Conservation (phyloP, 148 eudicot species). For the Suaeda aralocaspica region DNA sequence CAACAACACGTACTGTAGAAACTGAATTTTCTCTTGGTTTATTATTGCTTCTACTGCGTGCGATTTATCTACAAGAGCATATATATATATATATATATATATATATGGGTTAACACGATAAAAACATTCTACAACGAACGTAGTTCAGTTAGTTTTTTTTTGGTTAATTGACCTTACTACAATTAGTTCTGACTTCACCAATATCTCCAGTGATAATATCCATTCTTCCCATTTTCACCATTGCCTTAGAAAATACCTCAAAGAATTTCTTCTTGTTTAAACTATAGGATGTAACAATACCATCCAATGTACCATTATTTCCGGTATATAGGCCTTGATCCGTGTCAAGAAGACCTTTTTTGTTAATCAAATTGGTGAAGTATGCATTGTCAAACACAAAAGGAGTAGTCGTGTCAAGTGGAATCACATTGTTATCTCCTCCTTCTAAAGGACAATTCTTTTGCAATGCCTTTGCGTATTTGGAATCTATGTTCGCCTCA, state of each 20-base stretch:
- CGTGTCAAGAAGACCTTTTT: conserved; percentile 51
- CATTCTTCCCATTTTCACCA: conserved; percentile 55
- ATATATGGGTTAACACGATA: too few species aligned
- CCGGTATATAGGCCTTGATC: conserved; percentile 50
- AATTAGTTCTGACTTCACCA: conserved; percentile 59
- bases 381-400: conserved; percentile 49
- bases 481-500: conserved; percentile 47
- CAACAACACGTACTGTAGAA: too few species aligned
- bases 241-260: conserved; percentile 44
- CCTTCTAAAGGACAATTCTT: conserved; percentile 41
- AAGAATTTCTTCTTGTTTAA: conserved; percentile 34
- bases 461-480: conserved; percentile 30
- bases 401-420: conserved; percentile 45
- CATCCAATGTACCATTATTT: conserved; percentile 42
- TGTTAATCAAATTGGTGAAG: conserved; percentile 33
- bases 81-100: too few species aligned
- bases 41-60: too few species aligned
- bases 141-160: too few species aligned
- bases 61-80: too few species aligned
- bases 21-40: too few species aligned
- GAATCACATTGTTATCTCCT: conserved; percentile 39
- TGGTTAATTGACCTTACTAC: conserved; percentile 33
- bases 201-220: conserved; percentile 47
- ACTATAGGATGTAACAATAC: conserved; percentile 35
- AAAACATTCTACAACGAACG: too few species aligned